Evolutionary conservation across 179 eudicot species (phyloP), one percentile per base, ranked within the genome.

Genomic region (Silene noctiflora): DNA sequence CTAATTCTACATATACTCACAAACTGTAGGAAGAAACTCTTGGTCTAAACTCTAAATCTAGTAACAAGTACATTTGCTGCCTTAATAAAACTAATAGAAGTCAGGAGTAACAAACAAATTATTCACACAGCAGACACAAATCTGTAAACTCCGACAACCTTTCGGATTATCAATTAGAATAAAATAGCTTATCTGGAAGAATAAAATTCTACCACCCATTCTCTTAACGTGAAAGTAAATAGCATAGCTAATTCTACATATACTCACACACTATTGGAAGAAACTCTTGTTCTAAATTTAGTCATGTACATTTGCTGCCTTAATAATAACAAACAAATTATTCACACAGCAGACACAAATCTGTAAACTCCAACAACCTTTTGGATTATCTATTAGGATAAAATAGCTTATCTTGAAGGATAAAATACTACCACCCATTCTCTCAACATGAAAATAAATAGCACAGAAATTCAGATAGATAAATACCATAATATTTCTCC

Each of bases 401-500:
- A 62, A 24, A 33, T 56, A 2, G 58, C n/a, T 14, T 51, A 51
- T 51, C 61, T 48, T n/a, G n/a, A 22, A 62, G 62, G 65, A 31
- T 29, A 13, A 67, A 8, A 17, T 42, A 17, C 8, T 62, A 17
- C 4, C n/a, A 6, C 67, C 59, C 21, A 19, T 20, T 22, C 27
- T 31, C 48, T 22, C 48, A 33, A 72, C 53, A 39, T 24, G 35
- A 20, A 66, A 7, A 69, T 22, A 58, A 7, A 66, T 42, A 66
- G 12, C 68, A 42, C 14, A 35, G 22, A 69, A 39, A 66, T 39
- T 19, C 68, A 3, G 35, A 35, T 17, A 55, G 19, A 71, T 3
- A 21, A 1, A 31, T 79, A 87, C 92, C 86, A 63, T 73, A 31
- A 89, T 79, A 58, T 82, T 66, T 82, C 90, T 89, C 31, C 93